These are phyloP conservation scores for Chlorella sp. DNA, from an alignment of 139 green algal genomes.

Conservation along the genomic window DNA sequence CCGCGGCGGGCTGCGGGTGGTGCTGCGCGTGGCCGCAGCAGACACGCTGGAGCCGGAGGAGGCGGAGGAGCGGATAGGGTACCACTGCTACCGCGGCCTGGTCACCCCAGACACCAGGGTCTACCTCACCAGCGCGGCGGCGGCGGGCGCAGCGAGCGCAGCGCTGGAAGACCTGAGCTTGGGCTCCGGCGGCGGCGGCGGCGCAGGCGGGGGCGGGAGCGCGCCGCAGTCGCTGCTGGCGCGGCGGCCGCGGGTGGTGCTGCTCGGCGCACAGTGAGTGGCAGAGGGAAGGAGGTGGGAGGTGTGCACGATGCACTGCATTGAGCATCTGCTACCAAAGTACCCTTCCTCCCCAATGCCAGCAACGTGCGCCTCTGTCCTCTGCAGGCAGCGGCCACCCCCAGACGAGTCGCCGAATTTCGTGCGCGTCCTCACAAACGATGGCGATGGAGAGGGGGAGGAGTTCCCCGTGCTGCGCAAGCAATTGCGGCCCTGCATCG, in stretches of 20 bases:
- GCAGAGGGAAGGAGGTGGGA: not conserved
- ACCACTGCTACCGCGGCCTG: constrained; percentile 70
- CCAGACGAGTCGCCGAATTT: constrained; percentile 10
- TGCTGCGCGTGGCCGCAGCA: constrained; percentile 41
- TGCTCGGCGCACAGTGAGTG: too few relatives aligned
- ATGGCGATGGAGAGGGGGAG: constrained; percentile 53
- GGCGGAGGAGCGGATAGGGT: constrained; percentile 42
- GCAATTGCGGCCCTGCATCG: constrained; percentile 70
- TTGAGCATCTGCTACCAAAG: not conserved
- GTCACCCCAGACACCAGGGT: constrained; percentile 50
- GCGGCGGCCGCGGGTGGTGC: too few relatives aligned
- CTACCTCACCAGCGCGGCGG: constrained; percentile 24
- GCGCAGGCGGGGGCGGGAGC: too few relatives aligned
- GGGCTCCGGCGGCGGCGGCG: too few relatives aligned
- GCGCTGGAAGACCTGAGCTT: too few relatives aligned
- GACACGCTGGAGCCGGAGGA: constrained; percentile 52
- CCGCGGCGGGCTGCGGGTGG: constrained; percentile 8
- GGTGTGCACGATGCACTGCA: not conserved
- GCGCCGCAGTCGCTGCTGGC: too few relatives aligned
- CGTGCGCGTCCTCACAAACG: constrained; percentile 48
- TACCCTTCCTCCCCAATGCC: not conserved
- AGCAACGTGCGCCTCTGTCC: not conserved
- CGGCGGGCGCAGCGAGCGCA: constrained; percentile 2
- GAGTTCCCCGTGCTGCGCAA: constrained; percentile 66
- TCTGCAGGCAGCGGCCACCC: not conserved